A percentile compares a stretch with the other conserved stretches of the same genome.
Evolutionary conservation across 2,329 filamentous ascomycete genomes (phyloP).

Genomic region (Scytalidium sp.): DNA sequence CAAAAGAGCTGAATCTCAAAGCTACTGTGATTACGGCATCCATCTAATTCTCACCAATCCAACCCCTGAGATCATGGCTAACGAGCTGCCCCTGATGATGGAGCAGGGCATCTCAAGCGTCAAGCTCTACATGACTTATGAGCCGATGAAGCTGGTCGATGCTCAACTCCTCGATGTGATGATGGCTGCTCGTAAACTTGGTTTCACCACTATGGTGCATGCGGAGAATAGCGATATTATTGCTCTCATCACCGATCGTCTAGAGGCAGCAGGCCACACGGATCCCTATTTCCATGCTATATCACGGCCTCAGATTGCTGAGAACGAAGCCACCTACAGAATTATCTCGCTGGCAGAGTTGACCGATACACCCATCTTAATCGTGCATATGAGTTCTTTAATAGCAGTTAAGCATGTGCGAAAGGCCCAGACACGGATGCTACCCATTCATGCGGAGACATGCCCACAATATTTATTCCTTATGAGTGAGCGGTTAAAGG

Average conservation of each 20-base stretch:
- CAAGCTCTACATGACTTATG: constrained; percentile 53
- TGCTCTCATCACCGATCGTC: constrained; percentile 35
- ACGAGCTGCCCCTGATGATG: constrained; percentile 38
- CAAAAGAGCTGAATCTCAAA: constrained; percentile 37
- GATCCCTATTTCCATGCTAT: constrained; percentile 44
- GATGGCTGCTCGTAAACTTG: constrained; percentile 37
- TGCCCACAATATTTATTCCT: constrained; percentile 58
- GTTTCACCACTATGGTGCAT: constrained; percentile 47
- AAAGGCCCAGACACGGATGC: constrained; percentile 44
- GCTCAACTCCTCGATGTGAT: constrained; percentile 48
- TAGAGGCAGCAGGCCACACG: constrained; percentile 36
- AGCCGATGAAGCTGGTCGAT: constrained; percentile 46
- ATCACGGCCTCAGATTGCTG: constrained; percentile 41
- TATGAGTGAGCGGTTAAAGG: constrained; percentile 43
- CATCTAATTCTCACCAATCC: constrained; percentile 50
- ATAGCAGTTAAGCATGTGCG: constrained; percentile 46
- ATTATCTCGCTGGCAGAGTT: constrained; percentile 47
- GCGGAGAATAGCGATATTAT: constrained; percentile 46
- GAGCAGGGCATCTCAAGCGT: constrained; percentile 42
- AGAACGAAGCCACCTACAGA: constrained; percentile 48
- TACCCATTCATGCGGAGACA: constrained; percentile 54
- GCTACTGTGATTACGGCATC: constrained; percentile 56
- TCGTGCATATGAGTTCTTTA: constrained; percentile 49
- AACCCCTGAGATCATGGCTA: constrained; percentile 32
- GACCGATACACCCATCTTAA: constrained; percentile 47